Conservation (phyloP, 164 flowering plant species). For the Santalum album region DNA sequence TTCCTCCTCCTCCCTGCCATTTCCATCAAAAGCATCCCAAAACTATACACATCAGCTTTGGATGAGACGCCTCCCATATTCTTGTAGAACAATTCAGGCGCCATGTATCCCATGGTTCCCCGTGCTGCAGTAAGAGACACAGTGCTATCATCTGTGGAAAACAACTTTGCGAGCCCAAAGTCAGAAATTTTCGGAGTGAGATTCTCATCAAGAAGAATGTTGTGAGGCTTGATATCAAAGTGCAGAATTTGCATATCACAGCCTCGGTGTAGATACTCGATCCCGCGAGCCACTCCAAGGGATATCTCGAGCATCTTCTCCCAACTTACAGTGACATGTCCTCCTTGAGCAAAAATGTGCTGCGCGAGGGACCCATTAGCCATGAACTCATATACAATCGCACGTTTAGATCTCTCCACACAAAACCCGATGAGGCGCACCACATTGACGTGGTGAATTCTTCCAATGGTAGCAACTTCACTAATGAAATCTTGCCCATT, state of each 20-base stretch:
- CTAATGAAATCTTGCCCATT: background rate
- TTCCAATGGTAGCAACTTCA: too few relatives aligned
- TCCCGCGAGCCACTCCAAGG: too few relatives aligned
- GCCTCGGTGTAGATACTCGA: constrained; percentile 1
- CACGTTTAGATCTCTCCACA: background rate
- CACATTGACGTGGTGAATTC: too few relatives aligned
- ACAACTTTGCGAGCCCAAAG: constrained; percentile 17
- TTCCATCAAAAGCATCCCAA: constrained; percentile 20
- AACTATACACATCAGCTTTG: too few relatives aligned
- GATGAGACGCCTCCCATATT: too few relatives aligned
- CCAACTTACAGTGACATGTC: background rate
- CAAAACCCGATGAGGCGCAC: too few relatives aligned
- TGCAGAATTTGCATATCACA: constrained; percentile 13
- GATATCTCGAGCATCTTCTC: constrained; percentile 2
- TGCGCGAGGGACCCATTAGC: constrained; percentile 7
- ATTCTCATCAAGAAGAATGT: too few relatives aligned
- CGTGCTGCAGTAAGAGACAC: constrained; percentile 5
- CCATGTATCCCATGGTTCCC: constrained; percentile 16
- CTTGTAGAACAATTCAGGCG: too few relatives aligned
- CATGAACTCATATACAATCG: constrained; percentile 5
- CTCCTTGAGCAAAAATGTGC: background rate
- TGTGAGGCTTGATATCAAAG: too few relatives aligned
- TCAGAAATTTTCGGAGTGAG: constrained; percentile 16
- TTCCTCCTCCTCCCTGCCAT: constrained; percentile 12
- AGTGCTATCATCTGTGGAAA: background rate